A percentile compares a stretch with the other conserved stretches of the same genome.
phyloP scores from a whole-genome alignment of 495 filamentous ascomycete species.

The Peziza echinospora region DNA sequence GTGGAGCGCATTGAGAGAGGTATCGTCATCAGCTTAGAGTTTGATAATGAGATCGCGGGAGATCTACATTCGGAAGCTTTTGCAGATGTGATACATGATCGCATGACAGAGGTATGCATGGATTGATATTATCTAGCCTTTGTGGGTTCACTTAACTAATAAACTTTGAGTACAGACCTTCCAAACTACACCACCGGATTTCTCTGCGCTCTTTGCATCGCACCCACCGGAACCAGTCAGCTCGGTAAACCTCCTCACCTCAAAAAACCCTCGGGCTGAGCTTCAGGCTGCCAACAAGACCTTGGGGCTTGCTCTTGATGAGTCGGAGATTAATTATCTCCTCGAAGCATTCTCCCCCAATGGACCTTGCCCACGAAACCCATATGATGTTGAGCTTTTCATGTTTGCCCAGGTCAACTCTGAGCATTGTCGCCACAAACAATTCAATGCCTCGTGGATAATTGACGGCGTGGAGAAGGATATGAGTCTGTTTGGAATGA shows the following conservation, averaged over 20 bases:
- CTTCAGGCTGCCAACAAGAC: conserved; percentile 63
- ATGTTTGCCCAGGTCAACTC: conserved; percentile 98
- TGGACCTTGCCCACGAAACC: conserved; percentile 42
- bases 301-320: conserved; percentile 67
- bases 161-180: conserved; percentile 43
- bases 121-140: neutral
- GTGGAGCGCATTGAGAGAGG: conserved; percentile 78
- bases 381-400: conserved; percentile 85
- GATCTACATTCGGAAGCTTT: conserved; percentile 31
- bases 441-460: conserved; percentile 95
- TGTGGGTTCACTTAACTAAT: conserved; percentile 1
- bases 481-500: conserved; percentile 77
- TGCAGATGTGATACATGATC: conserved; percentile 58
- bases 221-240: conserved; percentile 46
- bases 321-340: conserved; percentile 81
- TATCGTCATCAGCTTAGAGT: conserved; percentile 43
- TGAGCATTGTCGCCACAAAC: conserved; percentile 53
- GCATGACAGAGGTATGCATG: conserved; percentile 49
- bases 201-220: conserved; percentile 58
- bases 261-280: conserved; percentile 39
- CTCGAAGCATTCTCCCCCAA: conserved; percentile 60
- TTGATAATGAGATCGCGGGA: conserved; percentile 27
- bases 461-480: conserved; percentile 70
- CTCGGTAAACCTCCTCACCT: conserved; percentile 45
- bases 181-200: conserved; percentile 38